Evolutionary conservation across 2,329 filamentous ascomycete species (phyloP).

Genomic region (Curvularia sp.): DNA sequence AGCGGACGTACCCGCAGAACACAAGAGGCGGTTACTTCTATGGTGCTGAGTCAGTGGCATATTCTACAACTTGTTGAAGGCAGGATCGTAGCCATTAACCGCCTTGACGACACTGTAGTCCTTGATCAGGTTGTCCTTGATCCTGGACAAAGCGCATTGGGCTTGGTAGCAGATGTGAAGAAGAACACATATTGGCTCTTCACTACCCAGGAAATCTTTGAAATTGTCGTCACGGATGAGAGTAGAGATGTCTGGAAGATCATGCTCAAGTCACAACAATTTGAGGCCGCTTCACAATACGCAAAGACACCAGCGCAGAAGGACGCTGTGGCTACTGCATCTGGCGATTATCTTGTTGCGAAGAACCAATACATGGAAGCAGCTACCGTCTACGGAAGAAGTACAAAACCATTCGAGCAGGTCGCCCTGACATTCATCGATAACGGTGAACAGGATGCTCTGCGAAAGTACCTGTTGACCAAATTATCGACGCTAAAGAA

Average conservation of each 20-base stretch:
- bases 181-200: constrained; percentile 99
- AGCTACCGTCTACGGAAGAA: constrained; percentile 88
- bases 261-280: constrained; percentile 84
- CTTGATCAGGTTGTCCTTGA: constrained; percentile 89
- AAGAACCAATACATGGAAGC: constrained; percentile 86
- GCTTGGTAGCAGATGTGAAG: constrained; percentile 84
- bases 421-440: constrained; percentile 92
- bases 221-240: constrained; percentile 89
- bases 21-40: constrained; percentile 76
- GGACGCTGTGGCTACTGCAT: constrained; percentile 89
- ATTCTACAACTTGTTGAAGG: constrained; percentile 83
- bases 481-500: constrained; percentile 86
- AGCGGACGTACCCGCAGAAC: constrained; percentile 69
- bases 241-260: constrained; percentile 94
- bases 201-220: constrained; percentile 87
- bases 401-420: constrained; percentile 96
- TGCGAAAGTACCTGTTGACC: constrained; percentile 86
- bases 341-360: constrained; percentile 83
- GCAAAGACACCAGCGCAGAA: constrained; percentile 81
- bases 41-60: constrained; percentile 93
- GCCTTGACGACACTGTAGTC: constrained; percentile 82
- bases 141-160: constrained; percentile 78
- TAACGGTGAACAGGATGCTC: constrained; percentile 84
- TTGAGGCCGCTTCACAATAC: constrained; percentile 85
- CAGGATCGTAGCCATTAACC: constrained; percentile 82